Base-by-base conservation (phyloP, 2,329 filamentous ascomycete species). In the Coniochaeta sp. region DNA sequence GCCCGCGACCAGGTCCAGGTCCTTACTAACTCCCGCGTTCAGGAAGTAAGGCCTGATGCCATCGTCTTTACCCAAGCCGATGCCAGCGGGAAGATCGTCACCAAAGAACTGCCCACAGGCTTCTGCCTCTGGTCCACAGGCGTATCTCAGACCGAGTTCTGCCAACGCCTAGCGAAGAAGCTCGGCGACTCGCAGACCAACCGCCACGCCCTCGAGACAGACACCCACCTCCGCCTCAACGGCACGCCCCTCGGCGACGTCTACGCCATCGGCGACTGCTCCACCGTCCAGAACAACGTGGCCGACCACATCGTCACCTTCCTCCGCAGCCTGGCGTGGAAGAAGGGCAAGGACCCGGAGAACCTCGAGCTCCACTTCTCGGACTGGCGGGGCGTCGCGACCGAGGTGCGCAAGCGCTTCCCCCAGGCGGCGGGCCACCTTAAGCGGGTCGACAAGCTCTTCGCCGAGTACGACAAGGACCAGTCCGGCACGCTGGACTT, bases 71-170 rank as follows among this genome's bases (percentile, higher is more conserved):
- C 89, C 0, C 93, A 99, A 72, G 89, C 90, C 69, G 80, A 81
- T 57, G 84, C 89, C 3, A 79, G 91, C 59, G 92, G 91, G 50
- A 84, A 86, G 33, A 74, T 87, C 0, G 68, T 96, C n/a, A 89
- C 87, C 26, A 99, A 99, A 73, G 95, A 99, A 69, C 85, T 99
- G 0, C 93, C 95, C 0, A 93, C 91, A 80, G 95, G 92, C 31
- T 96, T 99, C 77, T 98, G 95, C 68, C 81, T 99, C 16, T 99
- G 95, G 95, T 98, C 95, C 0, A 99, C 95, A 0, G 95, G 95
- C 63, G 93, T 99, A 47, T 81, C 93, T 0, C 95, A 96, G 71
- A 90, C 91, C 5, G 83, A 89, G 28, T 87, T 99, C 65, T 89
- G 86, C 71, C 84, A 91, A 73, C 88, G 79, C 19, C 77, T 99